Evolutionary conservation across 169 alveolate species (phyloP).

Genomic region (Besnoitia besnoiti): DNA sequence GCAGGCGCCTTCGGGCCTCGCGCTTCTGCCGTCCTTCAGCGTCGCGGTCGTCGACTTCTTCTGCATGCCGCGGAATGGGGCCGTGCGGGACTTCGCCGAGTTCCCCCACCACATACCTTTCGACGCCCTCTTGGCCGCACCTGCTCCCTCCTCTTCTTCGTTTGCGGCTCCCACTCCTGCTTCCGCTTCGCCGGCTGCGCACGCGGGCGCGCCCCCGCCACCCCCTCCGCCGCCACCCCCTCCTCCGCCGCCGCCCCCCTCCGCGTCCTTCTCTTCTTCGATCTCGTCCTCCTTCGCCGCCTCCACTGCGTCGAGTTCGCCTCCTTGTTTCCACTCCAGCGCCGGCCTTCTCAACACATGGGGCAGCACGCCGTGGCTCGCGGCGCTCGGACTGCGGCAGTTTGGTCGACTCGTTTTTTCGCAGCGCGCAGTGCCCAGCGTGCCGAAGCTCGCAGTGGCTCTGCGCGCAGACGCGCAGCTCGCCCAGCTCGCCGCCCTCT

Average conservation of each 20-base stretch:
- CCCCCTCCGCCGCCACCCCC: slow-evolving; percentile 13
- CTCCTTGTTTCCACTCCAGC: neutral
- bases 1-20: neutral
- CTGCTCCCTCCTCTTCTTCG: slow-evolving; percentile 12
- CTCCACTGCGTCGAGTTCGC: neutral
- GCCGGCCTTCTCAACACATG: neutral
- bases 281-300: neutral
- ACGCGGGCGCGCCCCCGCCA: neutral
- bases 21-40: slow-evolving; percentile 48
- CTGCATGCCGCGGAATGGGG: slow-evolving; percentile 34
- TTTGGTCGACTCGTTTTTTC: neutral
- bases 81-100: slow-evolving; percentile 6
- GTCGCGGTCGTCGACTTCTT: slow-evolving; percentile 12
- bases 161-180: slow-evolving; percentile 48
- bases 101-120: slow-evolving; percentile 6
- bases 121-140: neutral
- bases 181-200: neutral
- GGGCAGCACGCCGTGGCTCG: slow-evolving; percentile 20
- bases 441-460: neutral
- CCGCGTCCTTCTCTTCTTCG: neutral
- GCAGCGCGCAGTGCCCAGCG: slow-evolving; percentile 3
- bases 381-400: neutral
- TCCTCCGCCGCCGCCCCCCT: neutral
- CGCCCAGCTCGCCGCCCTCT: neutral
- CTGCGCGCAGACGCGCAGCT: neutral